phyloP scores from a whole-genome alignment of 2,329 filamentous ascomycete genomes.

The Claviceps sp. region DNA sequence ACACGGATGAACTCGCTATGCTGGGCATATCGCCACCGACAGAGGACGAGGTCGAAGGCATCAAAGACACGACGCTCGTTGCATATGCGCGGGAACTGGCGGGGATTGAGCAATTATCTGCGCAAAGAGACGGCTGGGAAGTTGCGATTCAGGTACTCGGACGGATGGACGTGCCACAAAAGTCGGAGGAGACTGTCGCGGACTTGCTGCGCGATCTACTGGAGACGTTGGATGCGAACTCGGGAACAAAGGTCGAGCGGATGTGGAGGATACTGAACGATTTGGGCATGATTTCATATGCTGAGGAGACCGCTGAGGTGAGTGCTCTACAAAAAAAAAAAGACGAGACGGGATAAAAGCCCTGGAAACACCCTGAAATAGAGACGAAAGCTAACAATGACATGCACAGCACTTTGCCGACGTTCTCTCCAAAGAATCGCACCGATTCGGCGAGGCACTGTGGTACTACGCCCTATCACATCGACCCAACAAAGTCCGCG shows the following conservation, averaged over 20 bases:
- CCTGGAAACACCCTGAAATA: background rate
- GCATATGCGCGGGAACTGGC: slow-evolving; percentile 60
- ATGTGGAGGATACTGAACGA: slow-evolving; percentile 66
- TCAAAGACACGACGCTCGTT: slow-evolving; percentile 67
- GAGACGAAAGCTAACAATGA: slow-evolving; percentile 12
- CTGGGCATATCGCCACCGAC: slow-evolving; percentile 52
- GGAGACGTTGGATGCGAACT: slow-evolving; percentile 47
- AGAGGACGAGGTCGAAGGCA: slow-evolving; percentile 46
- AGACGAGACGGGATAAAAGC: no score
- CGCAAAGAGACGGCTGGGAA: slow-evolving; percentile 67
- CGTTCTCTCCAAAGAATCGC: slow-evolving; percentile 54
- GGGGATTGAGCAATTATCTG: slow-evolving; percentile 35
- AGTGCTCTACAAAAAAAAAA: slow-evolving; percentile 14
- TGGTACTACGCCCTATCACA: slow-evolving; percentile 87
- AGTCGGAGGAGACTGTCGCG: slow-evolving; percentile 60
- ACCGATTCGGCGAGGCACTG: slow-evolving; percentile 73
- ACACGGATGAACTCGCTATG: slow-evolving; percentile 74
- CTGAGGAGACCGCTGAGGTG: slow-evolving; percentile 72
- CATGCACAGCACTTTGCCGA: slow-evolving; percentile 56
- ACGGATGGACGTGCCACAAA: slow-evolving; percentile 59
- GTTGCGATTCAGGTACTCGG: slow-evolving; percentile 72
- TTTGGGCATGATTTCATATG: slow-evolving; percentile 65
- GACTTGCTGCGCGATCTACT: slow-evolving; percentile 57
- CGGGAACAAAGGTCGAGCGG: slow-evolving; percentile 62
- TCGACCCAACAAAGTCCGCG: slow-evolving; percentile 62